Percentiles rank a stretch among this genome's conserved stretches.
Evolutionary conservation across 768 basidiomycete genomes (phyloP).

Genomic region (Suillus fuscotomentosus): DNA sequence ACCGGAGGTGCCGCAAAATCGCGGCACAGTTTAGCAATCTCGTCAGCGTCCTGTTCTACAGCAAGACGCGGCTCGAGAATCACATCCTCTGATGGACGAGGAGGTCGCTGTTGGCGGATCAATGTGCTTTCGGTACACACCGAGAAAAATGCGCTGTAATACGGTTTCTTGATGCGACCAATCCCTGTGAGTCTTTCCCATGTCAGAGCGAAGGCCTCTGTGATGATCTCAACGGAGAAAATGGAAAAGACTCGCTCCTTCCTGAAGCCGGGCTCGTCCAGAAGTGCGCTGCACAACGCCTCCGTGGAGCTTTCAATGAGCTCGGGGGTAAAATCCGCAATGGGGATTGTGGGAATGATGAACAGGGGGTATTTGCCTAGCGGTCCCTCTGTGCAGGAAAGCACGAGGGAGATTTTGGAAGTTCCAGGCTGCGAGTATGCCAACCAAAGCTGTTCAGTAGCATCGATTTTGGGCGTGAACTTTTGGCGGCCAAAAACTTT

Average conservation of each 20-base stretch:
- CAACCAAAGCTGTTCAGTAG: constrained; percentile 30
- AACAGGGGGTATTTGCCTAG: constrained; percentile 68
- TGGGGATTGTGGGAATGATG: constrained; percentile 31
- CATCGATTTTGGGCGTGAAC: constrained; percentile 1
- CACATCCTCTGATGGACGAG: constrained; percentile 11
- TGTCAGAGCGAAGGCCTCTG: constrained; percentile 41
- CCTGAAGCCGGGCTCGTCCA: constrained; percentile 12
- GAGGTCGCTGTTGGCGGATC: constrained; percentile 2
- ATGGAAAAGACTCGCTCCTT: constrained; percentile 57
- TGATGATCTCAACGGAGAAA: constrained; percentile 53
- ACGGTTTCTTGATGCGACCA: constrained; percentile 37
- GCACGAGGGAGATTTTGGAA: constrained; percentile 44
- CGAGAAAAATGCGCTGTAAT: constrained; percentile 61
- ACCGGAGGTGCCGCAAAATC: constrained; percentile 62
- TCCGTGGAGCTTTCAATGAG: constrained; percentile 38
- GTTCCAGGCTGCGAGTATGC: constrained; percentile 16
- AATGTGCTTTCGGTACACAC: constrained; percentile 51
- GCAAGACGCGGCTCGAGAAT: constrained; percentile 34
- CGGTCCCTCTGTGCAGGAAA: constrained; percentile 56
- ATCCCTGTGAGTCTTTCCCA: constrained; percentile 52
- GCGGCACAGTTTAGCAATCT: constrained; percentile 48
- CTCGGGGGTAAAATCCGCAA: constrained; percentile 41
- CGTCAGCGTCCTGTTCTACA: constrained; percentile 24
- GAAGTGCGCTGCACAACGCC: constrained; percentile 34
- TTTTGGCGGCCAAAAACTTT: constrained; percentile 16